Conservation (phyloP, 2,329 filamentous ascomycete genomes). For the Gnomoniopsis sp. region DNA sequence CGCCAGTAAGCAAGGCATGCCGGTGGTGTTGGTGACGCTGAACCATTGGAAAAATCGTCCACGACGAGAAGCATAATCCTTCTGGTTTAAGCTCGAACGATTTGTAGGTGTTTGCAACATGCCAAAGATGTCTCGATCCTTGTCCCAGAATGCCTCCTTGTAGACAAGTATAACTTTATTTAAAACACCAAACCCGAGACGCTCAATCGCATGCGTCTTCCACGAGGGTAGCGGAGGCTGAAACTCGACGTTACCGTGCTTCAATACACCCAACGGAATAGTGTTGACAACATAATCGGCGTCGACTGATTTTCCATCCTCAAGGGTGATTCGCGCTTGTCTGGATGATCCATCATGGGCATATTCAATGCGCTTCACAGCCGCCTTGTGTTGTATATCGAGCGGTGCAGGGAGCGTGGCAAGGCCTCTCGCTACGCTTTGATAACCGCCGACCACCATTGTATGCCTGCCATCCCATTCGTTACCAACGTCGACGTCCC, state of each 20-base stretch:
- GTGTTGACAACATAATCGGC: conserved; percentile 93
- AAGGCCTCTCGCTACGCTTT: conserved; percentile 85
- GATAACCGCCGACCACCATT: conserved; percentile 91
- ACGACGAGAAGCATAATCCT: conserved; percentile 72
- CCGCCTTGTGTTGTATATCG: conserved; percentile 70
- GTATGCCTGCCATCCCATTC: conserved; percentile 95
- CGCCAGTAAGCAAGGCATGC: conserved; percentile 81
- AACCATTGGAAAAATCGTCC: conserved; percentile 99
- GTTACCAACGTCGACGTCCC: conserved; percentile 97
- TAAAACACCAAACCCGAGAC: conserved; percentile 87
- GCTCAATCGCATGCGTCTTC: conserved; percentile 76
- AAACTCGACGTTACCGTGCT: conserved; percentile 78
- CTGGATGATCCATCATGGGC: conserved; percentile 46
- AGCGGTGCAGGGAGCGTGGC: conserved; percentile 73
- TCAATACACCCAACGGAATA: conserved; percentile 85
- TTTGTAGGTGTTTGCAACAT: conserved; percentile 73
- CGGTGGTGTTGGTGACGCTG: conserved; percentile 88
- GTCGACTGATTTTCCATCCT: conserved; percentile 71
- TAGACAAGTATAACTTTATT: conserved; percentile 96
- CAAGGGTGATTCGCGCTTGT: conserved; percentile 65
- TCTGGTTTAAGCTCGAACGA: conserved; percentile 69
- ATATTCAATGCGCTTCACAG: conserved; percentile 69
- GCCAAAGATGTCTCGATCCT: conserved; percentile 87
- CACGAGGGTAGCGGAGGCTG: conserved; percentile 84
- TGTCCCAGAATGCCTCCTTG: conserved; percentile 86